Percentiles rank a stretch among this genome's conserved stretches.
Conservation (phyloP, 2,329 filamentous ascomycete species). For the Botryosphaeria agaves region DNA sequence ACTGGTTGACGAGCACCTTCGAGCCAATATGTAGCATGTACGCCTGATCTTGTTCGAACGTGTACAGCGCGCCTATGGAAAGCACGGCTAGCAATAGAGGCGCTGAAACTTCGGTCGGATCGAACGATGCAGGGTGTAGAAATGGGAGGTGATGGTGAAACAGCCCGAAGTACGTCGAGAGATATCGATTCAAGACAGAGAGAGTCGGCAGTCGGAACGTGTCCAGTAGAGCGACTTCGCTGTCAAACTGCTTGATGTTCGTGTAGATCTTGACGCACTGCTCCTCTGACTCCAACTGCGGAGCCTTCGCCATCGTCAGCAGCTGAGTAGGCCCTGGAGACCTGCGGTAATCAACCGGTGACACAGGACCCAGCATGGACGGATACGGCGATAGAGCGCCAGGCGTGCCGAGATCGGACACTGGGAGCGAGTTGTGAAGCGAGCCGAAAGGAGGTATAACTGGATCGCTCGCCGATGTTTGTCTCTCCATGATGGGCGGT, state of each 20-base stretch:
- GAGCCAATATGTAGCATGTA: constrained; percentile 96
- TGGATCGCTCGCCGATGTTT: constrained; percentile 38
- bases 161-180: constrained; percentile 90
- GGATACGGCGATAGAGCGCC: constrained; percentile 58
- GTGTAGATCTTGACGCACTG: constrained; percentile 74
- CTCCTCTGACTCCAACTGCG: constrained; percentile 69
- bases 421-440: constrained; percentile 55
- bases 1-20: constrained; percentile 92
- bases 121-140: constrained; percentile 81
- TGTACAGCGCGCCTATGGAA: constrained; percentile 90
- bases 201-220: constrained; percentile 77
- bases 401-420: constrained; percentile 51
- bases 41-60: constrained; percentile 91
- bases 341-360: constrained; percentile 50
- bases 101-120: constrained; percentile 61
- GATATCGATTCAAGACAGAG: constrained; percentile 70
- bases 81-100: constrained; percentile 76
- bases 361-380: constrained; percentile 48
- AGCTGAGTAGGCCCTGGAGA: constrained; percentile 52
- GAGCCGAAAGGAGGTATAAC: constrained; percentile 46
- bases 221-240: constrained; percentile 66
- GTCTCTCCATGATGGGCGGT: constrained; percentile 50
- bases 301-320: constrained; percentile 49
- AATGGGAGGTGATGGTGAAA: constrained; percentile 97
- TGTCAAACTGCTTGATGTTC: constrained; percentile 67